Percentiles rank a stretch among this genome's conserved stretches.
phyloP scores from a whole-genome alignment of 2,329 filamentous ascomycete species.

The Bisporella sp. region DNA sequence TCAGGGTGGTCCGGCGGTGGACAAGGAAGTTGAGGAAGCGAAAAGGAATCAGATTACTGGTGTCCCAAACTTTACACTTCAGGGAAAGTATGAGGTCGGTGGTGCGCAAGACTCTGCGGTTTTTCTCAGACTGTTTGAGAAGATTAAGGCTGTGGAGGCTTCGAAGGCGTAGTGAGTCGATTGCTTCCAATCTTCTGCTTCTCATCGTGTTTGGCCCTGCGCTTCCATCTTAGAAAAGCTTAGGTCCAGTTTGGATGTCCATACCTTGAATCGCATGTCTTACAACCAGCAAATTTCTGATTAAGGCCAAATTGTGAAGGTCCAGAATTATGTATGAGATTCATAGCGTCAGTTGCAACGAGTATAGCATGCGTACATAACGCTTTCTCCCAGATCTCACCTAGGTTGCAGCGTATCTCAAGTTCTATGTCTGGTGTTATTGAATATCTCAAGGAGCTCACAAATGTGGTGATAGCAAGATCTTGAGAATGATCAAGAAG shows the following conservation, averaged over 20 bases:
- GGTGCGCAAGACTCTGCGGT: conserved; percentile 65
- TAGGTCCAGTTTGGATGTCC: not conserved
- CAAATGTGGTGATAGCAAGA: no score
- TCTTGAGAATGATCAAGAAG: no score
- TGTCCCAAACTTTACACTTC: conserved; percentile 71
- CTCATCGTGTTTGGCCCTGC: not conserved
- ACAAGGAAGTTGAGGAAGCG: conserved; percentile 27
- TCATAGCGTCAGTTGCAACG: no score
- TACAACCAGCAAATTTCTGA: no score
- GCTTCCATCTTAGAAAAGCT: not conserved
- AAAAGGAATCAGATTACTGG: conserved; percentile 48
- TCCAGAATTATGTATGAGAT: no score
- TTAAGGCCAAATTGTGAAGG: no score
- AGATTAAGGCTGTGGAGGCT: conserved; percentile 32
- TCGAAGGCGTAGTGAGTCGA: conserved; percentile 11
- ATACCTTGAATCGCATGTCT: no score
- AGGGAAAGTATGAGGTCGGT: conserved; percentile 57
- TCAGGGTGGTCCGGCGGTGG: conserved; percentile 40
- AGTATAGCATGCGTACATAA: no score
- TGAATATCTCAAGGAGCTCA: no score
- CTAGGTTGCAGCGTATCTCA: no score
- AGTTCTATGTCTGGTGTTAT: no score
- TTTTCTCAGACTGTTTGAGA: conserved; percentile 60
- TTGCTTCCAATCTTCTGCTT: not conserved
- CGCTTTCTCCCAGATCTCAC: no score